Evolutionary conservation across 495 filamentous ascomycete genomes (phyloP), one percentile per base, ranked within the genome.

Genomic region (Aspergillus cavernicola): DNA sequence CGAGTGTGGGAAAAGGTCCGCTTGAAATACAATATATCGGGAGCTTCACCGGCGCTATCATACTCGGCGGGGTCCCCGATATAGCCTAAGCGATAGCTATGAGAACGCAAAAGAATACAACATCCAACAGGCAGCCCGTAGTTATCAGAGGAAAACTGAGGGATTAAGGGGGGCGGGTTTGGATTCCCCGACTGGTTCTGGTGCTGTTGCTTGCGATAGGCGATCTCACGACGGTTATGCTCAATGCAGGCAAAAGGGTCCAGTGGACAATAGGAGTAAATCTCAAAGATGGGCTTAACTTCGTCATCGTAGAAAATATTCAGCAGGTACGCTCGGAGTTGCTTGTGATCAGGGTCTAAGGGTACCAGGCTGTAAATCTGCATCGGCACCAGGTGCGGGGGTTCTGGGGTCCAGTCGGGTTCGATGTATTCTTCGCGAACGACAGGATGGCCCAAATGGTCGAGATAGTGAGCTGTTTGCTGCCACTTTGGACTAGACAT

Each of bases 331-430:
- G 20, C 28, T 11, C 56, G 53, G 18, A 65, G 59, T 10, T 26
- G 4, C 15, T 37, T 16, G 19, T 65, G 62, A 50, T 65, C 62
- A 2, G 36, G 29, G 23, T 65, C 62, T 18, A 65, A 12, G 31
- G 59, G 62, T 13, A 65, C 50, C 32, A 50, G 37, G 28, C 62
- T 65, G 56, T 65, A 65, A 37, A 65, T 50, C 56, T 62, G 59
- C 18, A 65, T 31, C 37, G 58, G 29, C 2, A 50, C 20, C 9
- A 38, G 11, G 23, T 50, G 12, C 2, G 10, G 13, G 1, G 39
- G 46, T 3, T 57, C 51, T 31, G 58, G 23, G 4, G 12, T 6
- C 26, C 33, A 47, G 20, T 52, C 58, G 15, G 47, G 47, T 11
- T 40, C 36, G 26, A 61, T 19, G 19, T 55, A 58, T 39, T 58